Base-by-base conservation (phyloP, 768 basidiomycete genomes). In the Boletales sp. region DNA sequence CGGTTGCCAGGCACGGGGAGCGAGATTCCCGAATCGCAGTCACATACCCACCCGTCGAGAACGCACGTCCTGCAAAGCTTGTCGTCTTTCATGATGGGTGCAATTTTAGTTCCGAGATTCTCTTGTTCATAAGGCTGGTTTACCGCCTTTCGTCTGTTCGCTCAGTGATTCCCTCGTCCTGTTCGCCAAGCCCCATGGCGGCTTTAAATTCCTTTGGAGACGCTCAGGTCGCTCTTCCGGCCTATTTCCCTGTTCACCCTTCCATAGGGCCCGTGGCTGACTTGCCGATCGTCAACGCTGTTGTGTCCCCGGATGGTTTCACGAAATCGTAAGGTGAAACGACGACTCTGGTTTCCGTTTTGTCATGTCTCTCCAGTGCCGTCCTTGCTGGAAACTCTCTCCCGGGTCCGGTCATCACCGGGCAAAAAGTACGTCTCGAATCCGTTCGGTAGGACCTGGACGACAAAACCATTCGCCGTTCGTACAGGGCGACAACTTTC, bases 381-480 rank as follows among this genome's bases (percentile, higher is more conserved):
- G 66, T 73, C 5, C 58, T 74, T 27, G 69, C 69, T 15, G 74
- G 70, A 47, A 69, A 72, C 4, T 39, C 58, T 11, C 72, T 72
- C 38, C 74, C 72, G 12, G 74, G 72, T 2, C 68, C 69, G 1
- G 57, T 71, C 10, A 72, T 76, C 36, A 59, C 67, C 17, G 73
- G 67, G 38, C 65, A 65, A 43, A 75, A 72, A 48, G 68, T 62
- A 35, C 9, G 52, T 29, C n/a, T 9, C 10, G 11, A 8, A 39
- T 19, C 19, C 48, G 13, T 13, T 13, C 50, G 7, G 9, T 19
- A 27, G 27, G 12, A 9, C 40, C 6, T 19, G 7, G 15, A 35
- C 37, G 18, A 43, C 31, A 18, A 48, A 43, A n/a, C n/a, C n/a
- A n/a, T n/a, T n/a, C n/a, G n/a, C 11, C 14, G 21, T n/a, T 39